These are phyloP conservation scores for Microstegium vimineum DNA, from an alignment of 176 grass and related monocot species.

Conservation along the genomic window DNA sequence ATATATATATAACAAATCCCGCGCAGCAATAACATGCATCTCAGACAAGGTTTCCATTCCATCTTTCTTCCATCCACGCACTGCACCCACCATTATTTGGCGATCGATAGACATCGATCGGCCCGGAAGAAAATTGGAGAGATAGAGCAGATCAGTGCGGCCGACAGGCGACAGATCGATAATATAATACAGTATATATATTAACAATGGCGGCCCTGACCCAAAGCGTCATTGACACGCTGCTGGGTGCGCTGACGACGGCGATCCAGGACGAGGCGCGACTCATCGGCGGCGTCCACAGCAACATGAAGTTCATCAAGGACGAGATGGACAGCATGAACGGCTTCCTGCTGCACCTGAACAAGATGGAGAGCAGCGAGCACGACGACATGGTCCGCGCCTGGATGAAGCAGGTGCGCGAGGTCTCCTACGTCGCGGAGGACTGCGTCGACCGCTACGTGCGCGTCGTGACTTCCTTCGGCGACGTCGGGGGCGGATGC, in stretches of 20 bases:
- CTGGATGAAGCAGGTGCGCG: neutral
- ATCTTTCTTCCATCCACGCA: too few species aligned
- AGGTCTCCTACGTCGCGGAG: neutral
- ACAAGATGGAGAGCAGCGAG: neutral
- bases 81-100: too few species aligned
- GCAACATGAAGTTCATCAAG: neutral
- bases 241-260: neutral
- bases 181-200: too few species aligned
- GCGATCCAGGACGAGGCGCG: too few species aligned
- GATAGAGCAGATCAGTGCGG: too few species aligned
- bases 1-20: too few species aligned
- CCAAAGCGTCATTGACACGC: neutral
- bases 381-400: neutral
- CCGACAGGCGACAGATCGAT: too few species aligned
- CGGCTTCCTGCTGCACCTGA: neutral
- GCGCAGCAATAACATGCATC: too few species aligned
- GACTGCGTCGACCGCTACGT: neutral
- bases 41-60: too few species aligned
- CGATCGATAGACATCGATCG: too few species aligned
- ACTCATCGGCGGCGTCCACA: neutral
- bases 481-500: too few species aligned
- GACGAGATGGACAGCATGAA: neutral
- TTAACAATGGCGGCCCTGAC: neutral
- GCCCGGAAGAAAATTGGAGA: too few species aligned
- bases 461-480: neutral